These are phyloP conservation scores for Aspergillus nanangensis DNA, from an alignment of 495 filamentous ascomycete genomes.

Conservation along the genomic window DNA sequence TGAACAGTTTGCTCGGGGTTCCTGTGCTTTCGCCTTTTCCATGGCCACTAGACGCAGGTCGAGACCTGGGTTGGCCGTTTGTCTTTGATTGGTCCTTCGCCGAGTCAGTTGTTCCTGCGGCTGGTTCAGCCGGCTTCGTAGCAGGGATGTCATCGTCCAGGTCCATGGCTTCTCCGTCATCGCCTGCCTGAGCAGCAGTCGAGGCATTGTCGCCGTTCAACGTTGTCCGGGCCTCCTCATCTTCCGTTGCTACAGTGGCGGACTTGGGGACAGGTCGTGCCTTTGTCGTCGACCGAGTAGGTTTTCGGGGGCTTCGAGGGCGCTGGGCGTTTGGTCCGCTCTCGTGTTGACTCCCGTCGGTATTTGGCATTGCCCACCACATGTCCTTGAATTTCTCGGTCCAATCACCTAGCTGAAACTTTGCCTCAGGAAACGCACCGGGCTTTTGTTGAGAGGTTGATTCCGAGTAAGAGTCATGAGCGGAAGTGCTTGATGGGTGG, in stretches of 20 bases:
- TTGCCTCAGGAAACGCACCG: slow-evolving; percentile 35
- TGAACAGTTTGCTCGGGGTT: slow-evolving; percentile 30
- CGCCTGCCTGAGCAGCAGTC: slow-evolving; percentile 9
- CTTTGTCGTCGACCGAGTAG: slow-evolving; percentile 19
- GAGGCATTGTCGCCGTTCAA: slow-evolving; percentile 14
- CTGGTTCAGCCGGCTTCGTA: slow-evolving; percentile 4
- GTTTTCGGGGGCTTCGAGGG: slow-evolving; percentile 35
- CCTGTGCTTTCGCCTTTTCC: slow-evolving; percentile 42
- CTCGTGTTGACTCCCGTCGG: slow-evolving; percentile 23
- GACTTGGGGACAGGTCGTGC: slow-evolving; percentile 26
- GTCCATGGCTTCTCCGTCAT: slow-evolving; percentile 44
- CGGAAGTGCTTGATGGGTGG: slow-evolving; percentile 11
- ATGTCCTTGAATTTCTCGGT: slow-evolving; percentile 56
- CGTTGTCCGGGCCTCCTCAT: slow-evolving; percentile 35
- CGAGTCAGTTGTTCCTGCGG: background rate
- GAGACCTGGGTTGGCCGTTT: slow-evolving; percentile 10
- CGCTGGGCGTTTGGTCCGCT: slow-evolving; percentile 23
- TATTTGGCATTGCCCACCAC: slow-evolving; percentile 42
- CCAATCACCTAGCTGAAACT: slow-evolving; percentile 67
- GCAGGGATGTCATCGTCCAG: slow-evolving; percentile 37
- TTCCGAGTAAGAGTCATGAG: slow-evolving; percentile 10
- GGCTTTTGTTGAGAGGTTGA: slow-evolving; percentile 18
- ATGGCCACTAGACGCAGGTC: slow-evolving; percentile 22
- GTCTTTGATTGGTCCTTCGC: slow-evolving; percentile 4
- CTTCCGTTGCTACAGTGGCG: slow-evolving; percentile 37